Conservation (phyloP, 345 rosid genomes). For the Eucalyptus tenuipes region DNA sequence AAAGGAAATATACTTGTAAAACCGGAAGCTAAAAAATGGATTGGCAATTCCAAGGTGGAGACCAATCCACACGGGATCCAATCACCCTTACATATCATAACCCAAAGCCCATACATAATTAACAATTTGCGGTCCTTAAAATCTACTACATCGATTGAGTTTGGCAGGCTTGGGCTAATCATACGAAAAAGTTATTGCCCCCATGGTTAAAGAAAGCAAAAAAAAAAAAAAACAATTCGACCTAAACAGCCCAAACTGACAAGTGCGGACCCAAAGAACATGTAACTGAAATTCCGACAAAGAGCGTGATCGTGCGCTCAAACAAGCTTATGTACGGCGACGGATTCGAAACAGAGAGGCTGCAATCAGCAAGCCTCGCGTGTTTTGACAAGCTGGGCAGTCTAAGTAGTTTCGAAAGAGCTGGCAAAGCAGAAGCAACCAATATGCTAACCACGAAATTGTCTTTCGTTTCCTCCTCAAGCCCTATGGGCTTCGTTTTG, state of each 20-base stretch:
- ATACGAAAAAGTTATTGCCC: background rate
- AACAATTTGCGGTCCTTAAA: background rate
- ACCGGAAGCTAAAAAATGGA: background rate
- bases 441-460: background rate
- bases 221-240: background rate
- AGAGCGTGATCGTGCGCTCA: background rate
- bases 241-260: background rate
- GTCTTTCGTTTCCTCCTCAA: background rate
- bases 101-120: background rate
- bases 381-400: background rate
- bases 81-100: background rate
- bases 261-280: too few species aligned
- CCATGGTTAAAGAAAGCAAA: background rate
- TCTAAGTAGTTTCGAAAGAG: background rate
- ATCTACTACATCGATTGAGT: background rate
- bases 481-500: background rate
- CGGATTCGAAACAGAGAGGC: fast-evolving
- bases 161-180: background rate
- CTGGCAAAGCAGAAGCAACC: background rate
- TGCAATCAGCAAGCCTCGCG: background rate
- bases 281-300: too few species aligned
- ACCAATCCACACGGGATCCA: background rate
- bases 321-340: background rate
- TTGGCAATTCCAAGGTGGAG: too few species aligned
- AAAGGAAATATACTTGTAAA: background rate